Evolutionary conservation across 116 monocot species (phyloP).

Genomic region (Thalassia testudinum): DNA sequence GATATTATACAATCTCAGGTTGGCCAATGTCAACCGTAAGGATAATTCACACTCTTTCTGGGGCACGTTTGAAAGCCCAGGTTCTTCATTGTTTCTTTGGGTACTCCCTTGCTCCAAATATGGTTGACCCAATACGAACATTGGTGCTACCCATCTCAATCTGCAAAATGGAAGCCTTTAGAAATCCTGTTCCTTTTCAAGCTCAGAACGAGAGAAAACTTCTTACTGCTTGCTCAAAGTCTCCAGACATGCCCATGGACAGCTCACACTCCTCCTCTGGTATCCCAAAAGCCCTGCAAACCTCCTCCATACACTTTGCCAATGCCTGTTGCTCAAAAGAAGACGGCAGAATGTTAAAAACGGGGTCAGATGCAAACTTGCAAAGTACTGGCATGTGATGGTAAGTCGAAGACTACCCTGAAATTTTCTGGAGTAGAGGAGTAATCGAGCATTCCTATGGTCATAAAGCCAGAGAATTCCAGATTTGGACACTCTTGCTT

Average conservation of each 20-base stretch:
- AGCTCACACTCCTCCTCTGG: conserved; percentile 78
- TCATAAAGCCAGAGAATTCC: conserved; percentile 89
- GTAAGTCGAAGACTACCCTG: conserved; percentile 18
- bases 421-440: conserved; percentile 96
- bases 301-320: conserved; percentile 47
- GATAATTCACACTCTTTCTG: no score
- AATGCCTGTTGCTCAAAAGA: conserved; percentile 30
- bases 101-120: conserved; percentile 82
- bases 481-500: conserved; percentile 70
- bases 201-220: no score
- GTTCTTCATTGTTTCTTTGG: conserved; percentile 22
- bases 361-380: no score
- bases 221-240: conserved; percentile 90
- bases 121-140: conserved; percentile 79
- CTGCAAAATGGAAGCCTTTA: conserved; percentile 7
- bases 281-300: conserved; percentile 60
- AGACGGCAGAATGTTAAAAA: not conserved
- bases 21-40: no score
- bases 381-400: no score
- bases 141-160: conserved; percentile 93
- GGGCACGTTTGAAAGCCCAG: no score
- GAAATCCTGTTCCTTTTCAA: not conserved
- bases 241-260: conserved; percentile 98
- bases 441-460: conserved; percentile 94
- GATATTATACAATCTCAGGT: no score